These are phyloP conservation scores for Cercospora janseana DNA, from an alignment of 2,329 filamentous ascomycete species.

Conservation along the genomic window DNA sequence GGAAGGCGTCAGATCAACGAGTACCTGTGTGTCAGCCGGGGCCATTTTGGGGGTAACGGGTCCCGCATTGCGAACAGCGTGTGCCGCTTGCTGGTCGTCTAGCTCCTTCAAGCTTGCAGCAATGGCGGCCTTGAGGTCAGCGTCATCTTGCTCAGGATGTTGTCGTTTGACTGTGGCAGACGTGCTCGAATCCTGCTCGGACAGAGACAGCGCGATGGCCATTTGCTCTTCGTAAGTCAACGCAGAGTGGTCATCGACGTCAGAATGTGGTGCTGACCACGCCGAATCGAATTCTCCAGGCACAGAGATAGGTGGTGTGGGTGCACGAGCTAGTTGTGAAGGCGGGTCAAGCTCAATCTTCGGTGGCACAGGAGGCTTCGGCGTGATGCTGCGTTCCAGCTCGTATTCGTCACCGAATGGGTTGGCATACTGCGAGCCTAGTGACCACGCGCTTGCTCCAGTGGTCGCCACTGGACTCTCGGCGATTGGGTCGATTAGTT, in stretches of 20 bases:
- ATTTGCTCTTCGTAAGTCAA: conserved; percentile 40
- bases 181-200: conserved; percentile 34
- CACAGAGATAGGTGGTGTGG: conserved; percentile 24
- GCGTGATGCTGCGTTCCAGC: conserved; percentile 41
- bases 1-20: conserved; percentile 33
- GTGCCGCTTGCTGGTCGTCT: conserved; percentile 30
- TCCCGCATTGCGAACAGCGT: conserved; percentile 23
- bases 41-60: conserved; percentile 20
- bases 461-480: conserved; percentile 18
- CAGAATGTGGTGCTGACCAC: conserved; percentile 14
- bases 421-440: conserved; percentile 44
- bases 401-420: conserved; percentile 48
- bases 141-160: conserved; percentile 29
- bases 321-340: conserved; percentile 18
- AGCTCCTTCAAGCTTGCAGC: conserved; percentile 37
- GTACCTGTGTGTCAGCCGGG: conserved; percentile 19
- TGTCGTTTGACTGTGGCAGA: conserved; percentile 27
- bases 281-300: conserved; percentile 23
- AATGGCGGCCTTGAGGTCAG: conserved; percentile 36
- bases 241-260: conserved; percentile 23
- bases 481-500: conserved; percentile 26
- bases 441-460: conserved; percentile 39
- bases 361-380: conserved; percentile 47
- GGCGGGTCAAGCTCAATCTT: conserved; percentile 40
- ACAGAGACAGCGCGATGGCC: conserved; percentile 39